Evolutionary conservation across 140 eudicot genomes (phyloP).

Genomic region (Flaveria floridana): DNA sequence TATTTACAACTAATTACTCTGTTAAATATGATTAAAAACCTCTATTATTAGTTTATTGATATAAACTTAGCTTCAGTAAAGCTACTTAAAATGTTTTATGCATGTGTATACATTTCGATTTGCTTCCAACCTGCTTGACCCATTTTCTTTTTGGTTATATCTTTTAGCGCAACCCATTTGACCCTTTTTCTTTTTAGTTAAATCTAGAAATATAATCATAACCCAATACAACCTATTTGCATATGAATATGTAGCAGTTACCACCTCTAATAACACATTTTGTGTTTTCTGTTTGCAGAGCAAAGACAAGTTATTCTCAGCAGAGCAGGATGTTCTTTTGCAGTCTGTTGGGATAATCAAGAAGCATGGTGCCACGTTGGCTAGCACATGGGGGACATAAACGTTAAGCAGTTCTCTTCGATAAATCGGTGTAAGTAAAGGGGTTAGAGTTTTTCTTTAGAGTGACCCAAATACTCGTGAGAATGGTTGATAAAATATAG

Average conservation of each 20-base stretch:
- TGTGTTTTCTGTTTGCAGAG: constrained; percentile 42
- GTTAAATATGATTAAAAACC: not conserved
- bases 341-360: constrained; percentile 68
- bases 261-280: constrained; percentile 1
- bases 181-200: not conserved
- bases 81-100: not conserved
- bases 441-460: constrained; percentile 17
- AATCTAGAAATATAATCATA: not conserved
- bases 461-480: constrained; percentile 7
- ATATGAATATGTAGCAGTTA: not conserved
- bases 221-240: not conserved
- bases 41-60: not conserved
- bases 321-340: constrained; percentile 76
- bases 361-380: constrained; percentile 72
- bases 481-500: not conserved
- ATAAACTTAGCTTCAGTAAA: not conserved
- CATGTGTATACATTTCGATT: not conserved
- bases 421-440: constrained; percentile 12
- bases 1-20: not conserved
- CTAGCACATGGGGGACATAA: constrained; percentile 37
- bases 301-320: constrained; percentile 49
- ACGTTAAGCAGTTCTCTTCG: constrained; percentile 11
- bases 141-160: not conserved
- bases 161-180: not conserved
- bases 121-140: not conserved